These are phyloP conservation scores for Talaromyces sp. DNA, from an alignment of 2,329 filamentous ascomycete genomes.

Conservation along the genomic window DNA sequence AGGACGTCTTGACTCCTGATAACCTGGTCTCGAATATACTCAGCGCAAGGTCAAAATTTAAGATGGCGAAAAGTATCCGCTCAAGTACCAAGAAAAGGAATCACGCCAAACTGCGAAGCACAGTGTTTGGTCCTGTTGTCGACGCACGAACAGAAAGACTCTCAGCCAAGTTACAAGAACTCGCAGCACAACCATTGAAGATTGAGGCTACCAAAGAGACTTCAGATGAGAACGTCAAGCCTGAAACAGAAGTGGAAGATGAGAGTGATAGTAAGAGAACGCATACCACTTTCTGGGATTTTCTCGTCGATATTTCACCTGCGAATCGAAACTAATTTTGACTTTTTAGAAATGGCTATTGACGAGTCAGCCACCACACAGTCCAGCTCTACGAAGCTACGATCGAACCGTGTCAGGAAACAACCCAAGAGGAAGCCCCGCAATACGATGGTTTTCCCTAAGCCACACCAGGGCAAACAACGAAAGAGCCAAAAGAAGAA, in stretches of 20 bases:
- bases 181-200: constrained; percentile 66
- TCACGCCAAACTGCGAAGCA: constrained; percentile 71
- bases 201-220: constrained; percentile 25
- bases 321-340: constrained; percentile 1
- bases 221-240: constrained; percentile 17
- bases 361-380: constrained; percentile 26
- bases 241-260: constrained; percentile 20
- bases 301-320: not conserved
- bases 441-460: constrained; percentile 39
- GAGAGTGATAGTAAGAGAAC: constrained; percentile 17
- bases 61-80: constrained; percentile 84
- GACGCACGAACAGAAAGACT: constrained; percentile 75
- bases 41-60: constrained; percentile 22
- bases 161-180: constrained; percentile 77
- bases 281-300: not conserved
- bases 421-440: constrained; percentile 35
- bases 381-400: constrained; percentile 26
- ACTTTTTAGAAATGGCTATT: constrained; percentile 39
- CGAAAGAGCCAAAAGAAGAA: constrained; percentile 34
- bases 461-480: constrained; percentile 20
- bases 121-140: constrained; percentile 80
- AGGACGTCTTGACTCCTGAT: not conserved
- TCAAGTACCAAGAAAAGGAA: constrained; percentile 78
- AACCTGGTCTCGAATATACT: not conserved
- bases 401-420: constrained; percentile 38